Evolutionary conservation across 1,284 basidiomycete genomes (phyloP), one percentile per base, ranked within the genome.

Genomic region (Laetiporus sulphureus): DNA sequence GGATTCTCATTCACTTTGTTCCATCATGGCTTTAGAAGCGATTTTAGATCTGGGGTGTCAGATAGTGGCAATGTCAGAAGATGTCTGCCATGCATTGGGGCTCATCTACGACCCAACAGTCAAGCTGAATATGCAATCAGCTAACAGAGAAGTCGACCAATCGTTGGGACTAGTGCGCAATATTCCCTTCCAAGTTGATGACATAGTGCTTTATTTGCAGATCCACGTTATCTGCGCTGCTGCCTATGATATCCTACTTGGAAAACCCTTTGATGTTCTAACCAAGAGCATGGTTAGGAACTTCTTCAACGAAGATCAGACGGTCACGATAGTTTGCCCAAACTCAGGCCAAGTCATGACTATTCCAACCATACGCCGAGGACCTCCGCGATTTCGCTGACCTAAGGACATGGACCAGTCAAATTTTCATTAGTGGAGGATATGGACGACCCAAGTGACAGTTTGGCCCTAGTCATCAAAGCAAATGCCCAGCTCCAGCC

Each of bases 171-270:
- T 62, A 5, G 54, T 52, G 1, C 39, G 46, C 19, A 56, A 58
- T 41, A 47, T 59, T 18, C 53, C 40, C 16, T 44, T 47, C 20
- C 36, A 22, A 18, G 32, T 51, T 34, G 30, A 46, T n/a, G 20
- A 34, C 11, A 40, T 50, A 18, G 35, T 45, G 15, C 37, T 51
- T 38, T 51, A 48, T 45, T 58, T 46, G 33, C 60, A 29, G 41
- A 57, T 36, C 18, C 52, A 46, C 40, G 54, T 51, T 47, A 61
- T 67, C 4, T 32, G 46, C 1, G 41, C 45, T 0, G 48, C 60
- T 0, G 54, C 65, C 0, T 66, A 67, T 43, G 48, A 57, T n/a
- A 52, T 64, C 2, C 44, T 67, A 0, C 39, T 66, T 2, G 63
- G 65, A 0, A 33, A 59, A 7, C 63, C 63, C 0, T 66, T 66